Evolutionary conservation across 345 rosid genomes (phyloP).

Genomic region (Gossypium rotundifolium): DNA sequence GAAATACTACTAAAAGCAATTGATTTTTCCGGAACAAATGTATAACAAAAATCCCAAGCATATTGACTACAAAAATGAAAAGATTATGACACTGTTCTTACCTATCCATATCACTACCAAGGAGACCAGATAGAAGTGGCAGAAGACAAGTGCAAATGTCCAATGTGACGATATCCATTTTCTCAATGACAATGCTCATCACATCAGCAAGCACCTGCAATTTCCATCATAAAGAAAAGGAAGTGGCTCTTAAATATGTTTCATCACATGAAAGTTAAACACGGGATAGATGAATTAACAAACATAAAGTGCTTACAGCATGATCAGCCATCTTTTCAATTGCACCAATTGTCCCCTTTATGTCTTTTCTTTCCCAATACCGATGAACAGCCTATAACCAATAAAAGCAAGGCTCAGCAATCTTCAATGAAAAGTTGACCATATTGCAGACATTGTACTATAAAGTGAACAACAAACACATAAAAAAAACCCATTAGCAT

Average conservation of each 20-base stretch:
- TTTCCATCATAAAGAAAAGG: conserved; percentile 13
- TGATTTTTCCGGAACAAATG: background rate
- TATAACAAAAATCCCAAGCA: background rate
- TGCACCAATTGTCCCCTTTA: conserved; percentile 64
- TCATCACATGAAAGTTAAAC: background rate
- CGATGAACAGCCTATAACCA: conserved; percentile 66
- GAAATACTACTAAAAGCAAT: background rate
- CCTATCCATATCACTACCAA: conserved; percentile 87
- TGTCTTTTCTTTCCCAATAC: conserved; percentile 84
- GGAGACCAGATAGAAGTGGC: conserved; percentile 70
- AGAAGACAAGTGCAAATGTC: conserved; percentile 81
- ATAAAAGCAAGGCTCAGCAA: conserved; percentile 22
- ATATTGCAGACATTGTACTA: background rate
- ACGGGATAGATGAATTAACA: background rate
- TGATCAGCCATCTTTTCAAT: conserved; percentile 95
- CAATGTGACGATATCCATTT: conserved; percentile 66
- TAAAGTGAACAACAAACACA: background rate
- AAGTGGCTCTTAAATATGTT: background rate
- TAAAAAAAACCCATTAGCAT: conserved; percentile 3
- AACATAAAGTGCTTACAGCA: conserved; percentile 47
- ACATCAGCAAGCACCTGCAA: conserved; percentile 87
- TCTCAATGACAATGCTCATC: conserved; percentile 51
- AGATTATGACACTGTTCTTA: conserved; percentile 23
- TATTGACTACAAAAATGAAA: background rate
- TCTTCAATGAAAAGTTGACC: background rate